These are phyloP conservation scores for Penicillium psychrosexuale DNA, from an alignment of 2,329 filamentous ascomycete species.

Conservation along the genomic window DNA sequence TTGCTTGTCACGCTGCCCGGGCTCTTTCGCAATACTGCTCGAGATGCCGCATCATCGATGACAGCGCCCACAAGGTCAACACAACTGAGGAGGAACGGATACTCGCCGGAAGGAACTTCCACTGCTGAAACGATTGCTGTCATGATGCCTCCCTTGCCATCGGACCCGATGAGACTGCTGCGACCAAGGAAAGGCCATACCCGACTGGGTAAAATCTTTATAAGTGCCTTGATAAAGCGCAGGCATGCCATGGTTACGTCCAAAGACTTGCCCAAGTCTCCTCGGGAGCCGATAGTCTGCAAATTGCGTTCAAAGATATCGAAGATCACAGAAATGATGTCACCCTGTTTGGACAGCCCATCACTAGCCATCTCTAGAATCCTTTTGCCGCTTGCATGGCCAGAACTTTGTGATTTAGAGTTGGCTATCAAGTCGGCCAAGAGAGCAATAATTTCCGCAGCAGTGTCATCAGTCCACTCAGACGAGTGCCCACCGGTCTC, in stretches of 20 bases:
- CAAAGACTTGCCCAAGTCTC: constrained; percentile 61
- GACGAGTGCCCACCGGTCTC: constrained; percentile 50
- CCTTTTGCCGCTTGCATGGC: constrained; percentile 39
- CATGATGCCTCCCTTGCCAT: constrained; percentile 72
- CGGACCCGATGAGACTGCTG: constrained; percentile 73
- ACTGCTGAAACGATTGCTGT: constrained; percentile 75
- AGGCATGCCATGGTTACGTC: constrained; percentile 71
- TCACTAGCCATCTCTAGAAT: constrained; percentile 52
- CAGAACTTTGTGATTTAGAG: constrained; percentile 31
- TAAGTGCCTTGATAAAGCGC: constrained; percentile 72
- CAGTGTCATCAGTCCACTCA: constrained; percentile 58
- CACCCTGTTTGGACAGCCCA: constrained; percentile 49
- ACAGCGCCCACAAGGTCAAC: constrained; percentile 71
- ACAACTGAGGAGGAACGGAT: constrained; percentile 72
- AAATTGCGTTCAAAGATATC: constrained; percentile 74
- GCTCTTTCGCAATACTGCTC: constrained; percentile 46
- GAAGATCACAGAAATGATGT: constrained; percentile 77
- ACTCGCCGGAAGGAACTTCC: constrained; percentile 73
- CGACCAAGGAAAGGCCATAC: constrained; percentile 88
- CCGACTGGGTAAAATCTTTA: constrained; percentile 71
- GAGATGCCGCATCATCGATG: constrained; percentile 68
- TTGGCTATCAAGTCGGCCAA: constrained; percentile 66
- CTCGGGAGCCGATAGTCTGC: constrained; percentile 52
- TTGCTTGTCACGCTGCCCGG: constrained; percentile 33
- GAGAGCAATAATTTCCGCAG: constrained; percentile 70